Evolutionary conservation across 1,139 yeast genomes (phyloP).

Genomic region (Blastobotrys capitulatus): DNA sequence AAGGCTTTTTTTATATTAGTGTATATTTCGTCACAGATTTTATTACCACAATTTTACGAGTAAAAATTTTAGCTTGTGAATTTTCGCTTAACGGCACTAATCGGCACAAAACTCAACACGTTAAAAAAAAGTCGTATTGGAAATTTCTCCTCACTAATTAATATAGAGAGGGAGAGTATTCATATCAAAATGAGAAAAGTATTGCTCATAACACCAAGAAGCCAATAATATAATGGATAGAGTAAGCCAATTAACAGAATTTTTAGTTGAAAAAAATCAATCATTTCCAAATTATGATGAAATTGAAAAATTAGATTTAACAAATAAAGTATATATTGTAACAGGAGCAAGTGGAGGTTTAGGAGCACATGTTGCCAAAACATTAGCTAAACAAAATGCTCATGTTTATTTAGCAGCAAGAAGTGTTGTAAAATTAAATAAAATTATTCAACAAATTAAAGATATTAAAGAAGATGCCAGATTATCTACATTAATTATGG

Average conservation of each 20-base stretch:
- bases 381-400: constrained; percentile 41
- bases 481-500: constrained; percentile 30
- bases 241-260: neutral
- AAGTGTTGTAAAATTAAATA: constrained; percentile 33
- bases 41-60: too few species aligned
- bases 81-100: too few species aligned
- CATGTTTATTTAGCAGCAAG: constrained; percentile 42
- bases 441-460: constrained; percentile 33
- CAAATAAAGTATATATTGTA: constrained; percentile 39
- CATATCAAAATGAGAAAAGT: too few species aligned
- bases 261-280: neutral
- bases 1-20: too few species aligned
- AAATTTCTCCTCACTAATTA: too few species aligned
- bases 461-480: constrained; percentile 24
- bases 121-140: too few species aligned
- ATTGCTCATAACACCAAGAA: too few species aligned
- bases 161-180: too few species aligned
- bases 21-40: too few species aligned
- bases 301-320: constrained; percentile 30
- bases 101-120: too few species aligned
- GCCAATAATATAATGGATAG: neutral
- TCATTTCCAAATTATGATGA: neutral
- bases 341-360: constrained; percentile 49
- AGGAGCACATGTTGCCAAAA: constrained; percentile 39
- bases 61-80: too few species aligned